Conservation (phyloP, 257 asterid species). For the Agastache rugosa region DNA sequence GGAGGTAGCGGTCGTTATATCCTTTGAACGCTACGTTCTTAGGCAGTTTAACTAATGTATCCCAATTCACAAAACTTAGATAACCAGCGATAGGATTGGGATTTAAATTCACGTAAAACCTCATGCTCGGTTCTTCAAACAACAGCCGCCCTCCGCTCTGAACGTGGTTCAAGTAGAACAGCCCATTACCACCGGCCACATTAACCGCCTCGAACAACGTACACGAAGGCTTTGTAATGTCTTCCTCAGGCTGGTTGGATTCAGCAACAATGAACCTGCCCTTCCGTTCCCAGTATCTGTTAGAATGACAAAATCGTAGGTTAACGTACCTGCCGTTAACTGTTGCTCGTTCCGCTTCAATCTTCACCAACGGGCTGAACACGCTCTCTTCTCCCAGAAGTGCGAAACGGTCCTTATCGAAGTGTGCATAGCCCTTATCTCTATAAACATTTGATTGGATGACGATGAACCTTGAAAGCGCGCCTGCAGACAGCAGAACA, state of each 20-base stretch:
- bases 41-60: no score
- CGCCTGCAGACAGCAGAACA: no score
- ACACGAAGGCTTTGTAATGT: neutral
- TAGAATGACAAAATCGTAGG: neutral
- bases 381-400: no score
- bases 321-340: neutral
- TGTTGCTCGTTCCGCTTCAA: neutral
- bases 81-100: no score
- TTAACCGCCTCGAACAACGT: neutral
- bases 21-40: no score
- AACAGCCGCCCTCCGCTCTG: no score
- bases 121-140: no score
- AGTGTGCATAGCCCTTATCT: no score
- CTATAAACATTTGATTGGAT: rapidly evolving
- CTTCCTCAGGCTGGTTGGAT: neutral
- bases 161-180: neutral
- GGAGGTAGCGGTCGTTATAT: neutral
- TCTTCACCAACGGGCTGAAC: neutral
- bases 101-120: no score
- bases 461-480: no score
- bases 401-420: no score
- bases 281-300: neutral
- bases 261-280: neutral
- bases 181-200: rapidly evolving
- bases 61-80: no score